Base-by-base conservation (phyloP, 169 alveolate species). In the Eimeria necatrix region DNA sequence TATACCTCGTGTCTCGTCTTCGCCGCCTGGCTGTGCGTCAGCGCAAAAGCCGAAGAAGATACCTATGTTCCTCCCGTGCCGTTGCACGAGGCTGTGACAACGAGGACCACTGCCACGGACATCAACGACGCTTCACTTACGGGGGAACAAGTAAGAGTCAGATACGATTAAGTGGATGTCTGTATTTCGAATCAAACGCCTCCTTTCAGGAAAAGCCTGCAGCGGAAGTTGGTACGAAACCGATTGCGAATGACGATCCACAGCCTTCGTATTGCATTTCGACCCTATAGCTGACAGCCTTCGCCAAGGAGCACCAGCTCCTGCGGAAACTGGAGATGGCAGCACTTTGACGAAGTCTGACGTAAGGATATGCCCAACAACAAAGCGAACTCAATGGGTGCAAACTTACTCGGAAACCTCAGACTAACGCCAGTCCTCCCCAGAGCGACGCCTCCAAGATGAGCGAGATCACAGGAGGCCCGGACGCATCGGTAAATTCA, bases 1-100 rank as follows among this genome's bases (percentile, higher is more conserved):
- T 85, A 85, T 59, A 32, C 93, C 26, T 85, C 80, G 18, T 85
- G 76, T 46, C 60, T 85, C 70, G 93, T 85, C 24, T 46, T 85
- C 7, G 93, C 93, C 80, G 93, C 93, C 81, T 85, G 93, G 76
- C 76, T 85, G 22, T 85, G 93, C 93, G 93, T 61, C 80, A 61
- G 93, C 24, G 76, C 93, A n/a, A 85, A 46, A 2, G 93, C 93
- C 3, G 93, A 85, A 1, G 93, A 85, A 16, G 93, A 85, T 61
- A 80, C 61, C 61, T 85, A 85, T 46, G 41, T 49, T 18, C 93
- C 93, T 20, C 93, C 93, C 49, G 81, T 59, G 5, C 93, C 93
- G 18, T 61, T 85, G 80, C 93, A 59, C 80, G 93, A 85, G 71
- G 93, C 93, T 32, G 93, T 85, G 76, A 85, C 93, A 32, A 48